Percentiles rank a stretch among this genome's conserved stretches.
These are phyloP conservation scores for Brassica balearica DNA, from an alignment of 441 rosid genomes.

Conservation along the genomic window DNA sequence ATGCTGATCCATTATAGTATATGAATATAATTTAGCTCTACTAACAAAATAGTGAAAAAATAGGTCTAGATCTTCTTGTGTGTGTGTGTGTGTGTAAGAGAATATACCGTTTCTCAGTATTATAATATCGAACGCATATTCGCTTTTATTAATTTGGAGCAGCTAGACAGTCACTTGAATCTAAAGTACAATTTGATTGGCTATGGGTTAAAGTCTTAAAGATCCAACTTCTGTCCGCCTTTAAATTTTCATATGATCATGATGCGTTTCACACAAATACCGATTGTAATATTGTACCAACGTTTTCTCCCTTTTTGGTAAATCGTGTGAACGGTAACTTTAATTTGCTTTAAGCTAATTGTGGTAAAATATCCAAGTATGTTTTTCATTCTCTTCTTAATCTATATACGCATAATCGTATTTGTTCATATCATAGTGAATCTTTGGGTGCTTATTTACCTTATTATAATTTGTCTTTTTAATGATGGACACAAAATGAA, in stretches of 20 bases:
- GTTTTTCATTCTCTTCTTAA: slow-evolving; percentile 1
- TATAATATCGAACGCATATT: slow-evolving; percentile 22
- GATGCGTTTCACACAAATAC: slow-evolving; percentile 19
- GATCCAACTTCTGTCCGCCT: slow-evolving; percentile 18
- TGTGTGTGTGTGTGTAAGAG: background rate
- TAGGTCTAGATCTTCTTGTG: background rate
- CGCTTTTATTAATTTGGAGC: slow-evolving; percentile 2
- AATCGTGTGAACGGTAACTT: background rate
- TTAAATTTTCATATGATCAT: slow-evolving; percentile 21
- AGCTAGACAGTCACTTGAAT: background rate
- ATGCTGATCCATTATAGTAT: background rate
- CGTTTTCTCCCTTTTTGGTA: background rate
- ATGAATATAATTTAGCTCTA: background rate
- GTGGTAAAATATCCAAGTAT: background rate
- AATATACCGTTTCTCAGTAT: background rate
- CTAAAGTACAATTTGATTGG: background rate
- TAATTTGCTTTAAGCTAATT: background rate
- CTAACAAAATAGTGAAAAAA: slow-evolving; percentile 1
- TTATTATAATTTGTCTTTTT: background rate
- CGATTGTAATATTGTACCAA: background rate
- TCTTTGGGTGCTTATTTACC: background rate
- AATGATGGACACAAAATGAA: background rate
- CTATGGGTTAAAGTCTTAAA: background rate
- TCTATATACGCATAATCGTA: background rate
- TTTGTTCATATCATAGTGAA: background rate